A percentile compares a stretch with the other conserved stretches of the same genome.
These are phyloP conservation scores for Scorias spongiosa DNA, from an alignment of 2,329 filamentous ascomycete species.

Conservation along the genomic window DNA sequence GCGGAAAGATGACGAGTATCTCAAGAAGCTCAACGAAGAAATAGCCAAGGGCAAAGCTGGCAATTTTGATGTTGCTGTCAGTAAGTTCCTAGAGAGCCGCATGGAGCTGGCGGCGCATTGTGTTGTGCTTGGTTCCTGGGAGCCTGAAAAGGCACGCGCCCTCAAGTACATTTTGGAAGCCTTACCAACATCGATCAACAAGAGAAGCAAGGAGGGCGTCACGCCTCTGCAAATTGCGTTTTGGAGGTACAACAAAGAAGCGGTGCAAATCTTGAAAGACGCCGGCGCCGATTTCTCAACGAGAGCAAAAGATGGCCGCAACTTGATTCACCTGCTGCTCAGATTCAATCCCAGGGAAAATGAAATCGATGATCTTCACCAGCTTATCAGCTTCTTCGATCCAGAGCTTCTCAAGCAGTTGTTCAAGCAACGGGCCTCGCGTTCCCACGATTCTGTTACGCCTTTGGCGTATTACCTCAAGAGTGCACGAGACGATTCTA, in stretches of 20 bases:
- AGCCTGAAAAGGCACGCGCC: slow-evolving; percentile 22
- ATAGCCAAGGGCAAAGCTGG: slow-evolving; percentile 22
- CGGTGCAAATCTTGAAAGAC: slow-evolving; percentile 46
- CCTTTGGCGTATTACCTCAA: slow-evolving; percentile 38
- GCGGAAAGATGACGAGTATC: slow-evolving; percentile 44
- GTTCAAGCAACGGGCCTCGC: slow-evolving; percentile 42
- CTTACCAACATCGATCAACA: slow-evolving; percentile 47
- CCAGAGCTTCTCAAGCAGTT: slow-evolving; percentile 40
- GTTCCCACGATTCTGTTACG: slow-evolving; percentile 39
- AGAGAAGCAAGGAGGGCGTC: slow-evolving; percentile 38
- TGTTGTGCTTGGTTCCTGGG: slow-evolving; percentile 35
- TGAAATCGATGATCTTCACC: slow-evolving; percentile 8
- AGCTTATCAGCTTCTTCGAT: slow-evolving; percentile 44
- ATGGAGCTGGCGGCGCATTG: slow-evolving; percentile 49
- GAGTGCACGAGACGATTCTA: not conserved
- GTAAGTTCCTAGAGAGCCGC: slow-evolving; percentile 45
- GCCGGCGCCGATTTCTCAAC: slow-evolving; percentile 53
- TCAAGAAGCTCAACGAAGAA: slow-evolving; percentile 46
- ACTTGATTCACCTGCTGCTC: slow-evolving; percentile 50
- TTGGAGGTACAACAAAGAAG: slow-evolving; percentile 36
- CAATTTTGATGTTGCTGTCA: slow-evolving; percentile 49
- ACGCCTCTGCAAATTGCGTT: slow-evolving; percentile 60
- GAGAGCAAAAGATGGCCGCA: slow-evolving; percentile 42
- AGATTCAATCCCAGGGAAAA: slow-evolving; percentile 4
- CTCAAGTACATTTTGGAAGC: slow-evolving; percentile 51